These are phyloP conservation scores for Amylostereum chailletii DNA, from an alignment of 1,284 basidiomycete genomes.

Conservation along the genomic window DNA sequence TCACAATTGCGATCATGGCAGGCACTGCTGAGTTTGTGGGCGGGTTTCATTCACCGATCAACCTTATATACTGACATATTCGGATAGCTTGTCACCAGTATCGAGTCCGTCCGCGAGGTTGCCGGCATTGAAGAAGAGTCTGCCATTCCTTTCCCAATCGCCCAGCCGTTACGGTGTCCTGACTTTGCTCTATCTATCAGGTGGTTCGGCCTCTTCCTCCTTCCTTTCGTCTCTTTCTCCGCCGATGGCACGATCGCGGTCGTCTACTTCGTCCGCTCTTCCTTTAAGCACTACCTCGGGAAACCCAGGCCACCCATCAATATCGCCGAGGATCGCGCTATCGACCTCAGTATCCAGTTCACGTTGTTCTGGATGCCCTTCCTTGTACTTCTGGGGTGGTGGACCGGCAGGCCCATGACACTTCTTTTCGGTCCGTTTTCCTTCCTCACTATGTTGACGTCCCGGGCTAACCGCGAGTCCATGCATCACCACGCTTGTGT, in stretches of 20 bases:
- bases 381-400: constrained; percentile 52
- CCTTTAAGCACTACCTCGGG: constrained; percentile 11
- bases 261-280: constrained; percentile 34
- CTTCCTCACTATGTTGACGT: background rate
- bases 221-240: constrained; percentile 62
- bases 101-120: constrained; percentile 40
- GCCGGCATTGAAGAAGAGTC: constrained; percentile 36
- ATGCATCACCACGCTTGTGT: background rate
- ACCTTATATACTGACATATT: background rate
- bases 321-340: constrained; percentile 49
- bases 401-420: constrained; percentile 40
- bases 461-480: background rate
- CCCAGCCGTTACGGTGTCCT: too few species aligned
- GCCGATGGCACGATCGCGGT: constrained; percentile 54
- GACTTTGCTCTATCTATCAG: too few species aligned
- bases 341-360: constrained; percentile 63
- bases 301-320: constrained; percentile 14
- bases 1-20: constrained; percentile 52
- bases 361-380: constrained; percentile 61
- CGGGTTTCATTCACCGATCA: constrained; percentile 4
- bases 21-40: constrained; percentile 61
- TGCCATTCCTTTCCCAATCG: too few species aligned
- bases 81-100: constrained; percentile 49
- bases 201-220: constrained; percentile 63
- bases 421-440: constrained; percentile 37